Conservation (phyloP, 306 rosid genomes). For the Prunus persica region Prunus_persica_NCBIv2 NC_034013.1:1998501-1999000, state of each 20-base stretch:
- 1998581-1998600: slow-evolving; percentile 44
- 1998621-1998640: slow-evolving; percentile 71
- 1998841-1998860: slow-evolving; percentile 27
- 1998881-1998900: slow-evolving; percentile 43
- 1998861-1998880: slow-evolving; percentile 86
- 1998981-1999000: slow-evolving; percentile 46
- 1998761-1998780: slow-evolving; percentile 43
- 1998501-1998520: slow-evolving; percentile 67
- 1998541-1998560: slow-evolving; percentile 75
- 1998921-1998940: slow-evolving; percentile 59
- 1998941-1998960: slow-evolving; percentile 57
- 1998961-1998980: slow-evolving; percentile 73
- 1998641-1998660: slow-evolving; percentile 77
- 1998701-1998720: slow-evolving; percentile 34
- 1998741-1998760: too few species aligned
- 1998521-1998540: slow-evolving; percentile 90
- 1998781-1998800: slow-evolving; percentile 47
- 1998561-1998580: slow-evolving; percentile 84
- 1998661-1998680: slow-evolving; percentile 79
- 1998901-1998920: slow-evolving; percentile 44
- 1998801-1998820: slow-evolving; percentile 61
- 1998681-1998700: slow-evolving; percentile 73
- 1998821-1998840: slow-evolving; percentile 70
- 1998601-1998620: slow-evolving; percentile 54
- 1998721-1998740: slow-evolving; percentile 37